Evolutionary conservation across 2,329 filamentous ascomycete species (phyloP).

Genomic region (Cryoendolithus antarcticus): DNA sequence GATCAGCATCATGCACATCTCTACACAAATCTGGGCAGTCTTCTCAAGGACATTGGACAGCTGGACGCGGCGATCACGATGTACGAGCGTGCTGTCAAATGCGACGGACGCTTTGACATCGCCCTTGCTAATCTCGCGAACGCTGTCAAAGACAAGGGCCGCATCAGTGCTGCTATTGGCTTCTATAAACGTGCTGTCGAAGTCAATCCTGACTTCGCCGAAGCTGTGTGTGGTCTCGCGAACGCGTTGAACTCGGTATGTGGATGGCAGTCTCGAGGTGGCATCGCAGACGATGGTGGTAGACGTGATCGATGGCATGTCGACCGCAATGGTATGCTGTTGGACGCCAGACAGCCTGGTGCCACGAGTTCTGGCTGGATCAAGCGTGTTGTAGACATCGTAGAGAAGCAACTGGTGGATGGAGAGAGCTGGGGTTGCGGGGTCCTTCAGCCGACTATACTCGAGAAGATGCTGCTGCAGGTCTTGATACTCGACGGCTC

Average conservation of each 20-base stretch:
- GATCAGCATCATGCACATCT: constrained; percentile 87
- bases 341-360: constrained; percentile 53
- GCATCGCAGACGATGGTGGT: constrained; percentile 61
- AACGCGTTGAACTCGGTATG: constrained; percentile 95
- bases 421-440: constrained; percentile 77
- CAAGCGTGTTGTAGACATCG: constrained; percentile 80
- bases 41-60: constrained; percentile 93
- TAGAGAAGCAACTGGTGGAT: constrained; percentile 74
- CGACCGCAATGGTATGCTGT: constrained; percentile 67
- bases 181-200: constrained; percentile 86
- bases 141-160: constrained; percentile 91
- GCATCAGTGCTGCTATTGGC: constrained; percentile 77
- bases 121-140: constrained; percentile 93
- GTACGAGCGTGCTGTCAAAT: constrained; percentile 90
- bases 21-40: constrained; percentile 88
- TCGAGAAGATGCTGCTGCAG: constrained; percentile 34
- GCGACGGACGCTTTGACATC: constrained; percentile 92
- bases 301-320: constrained; percentile 88
- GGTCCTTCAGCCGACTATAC: constrained; percentile 38
- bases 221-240: constrained; percentile 89
- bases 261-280: constrained; percentile 82
- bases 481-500: constrained; percentile 27
- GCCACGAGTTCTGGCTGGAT: constrained; percentile 65
- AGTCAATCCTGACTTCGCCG: constrained; percentile 90
- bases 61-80: constrained; percentile 84